phyloP scores from a whole-genome alignment of 192 early-diverging fungal species.

The Chytriomyces confervae region DNA sequence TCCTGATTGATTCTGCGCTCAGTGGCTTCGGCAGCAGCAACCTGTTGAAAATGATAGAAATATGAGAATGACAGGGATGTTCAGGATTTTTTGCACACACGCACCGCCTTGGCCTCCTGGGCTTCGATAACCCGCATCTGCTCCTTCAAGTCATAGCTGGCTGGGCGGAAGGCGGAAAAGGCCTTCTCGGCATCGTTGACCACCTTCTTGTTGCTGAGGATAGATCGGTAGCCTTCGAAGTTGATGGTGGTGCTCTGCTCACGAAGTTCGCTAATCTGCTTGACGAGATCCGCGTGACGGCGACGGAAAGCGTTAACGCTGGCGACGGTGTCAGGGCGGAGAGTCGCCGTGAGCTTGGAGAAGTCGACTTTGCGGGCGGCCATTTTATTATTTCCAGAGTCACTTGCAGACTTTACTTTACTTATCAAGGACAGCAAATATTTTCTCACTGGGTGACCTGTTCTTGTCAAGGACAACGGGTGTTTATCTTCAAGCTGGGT shows the following conservation, averaged over 20 bases:
- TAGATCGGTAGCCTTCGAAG: constrained; percentile 84
- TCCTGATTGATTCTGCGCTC: constrained; percentile 84
- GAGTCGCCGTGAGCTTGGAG: constrained; percentile 79
- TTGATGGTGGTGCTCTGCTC: constrained; percentile 83
- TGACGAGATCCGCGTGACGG: constrained; percentile 89
- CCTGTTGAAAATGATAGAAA: constrained; percentile 51
- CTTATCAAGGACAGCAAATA: no score
- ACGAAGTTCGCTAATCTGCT: constrained; percentile 79
- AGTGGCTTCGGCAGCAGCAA: constrained; percentile 82
- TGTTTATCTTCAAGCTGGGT: no score
- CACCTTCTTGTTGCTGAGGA: constrained; percentile 91
- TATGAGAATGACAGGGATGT: neutral
- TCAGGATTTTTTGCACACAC: constrained; percentile 10
- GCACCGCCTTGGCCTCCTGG: constrained; percentile 60
- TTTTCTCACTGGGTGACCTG: no score
- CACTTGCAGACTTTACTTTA: no score
- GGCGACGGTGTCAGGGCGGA: constrained; percentile 88
- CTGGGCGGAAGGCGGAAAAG: constrained; percentile 77
- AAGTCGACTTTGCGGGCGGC: constrained; percentile 79
- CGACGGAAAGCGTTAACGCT: constrained; percentile 90
- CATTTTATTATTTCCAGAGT: constrained; percentile 13
- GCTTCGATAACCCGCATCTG: constrained; percentile 75
- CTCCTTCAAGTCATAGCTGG: constrained; percentile 79
- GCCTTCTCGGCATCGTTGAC: constrained; percentile 91
- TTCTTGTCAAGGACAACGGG: no score